A percentile compares a stretch with the other conserved stretches of the same genome.
Evolutionary conservation across 352 stramenopile species (phyloP).

Genomic region (Blastocystis hominis): DNA sequence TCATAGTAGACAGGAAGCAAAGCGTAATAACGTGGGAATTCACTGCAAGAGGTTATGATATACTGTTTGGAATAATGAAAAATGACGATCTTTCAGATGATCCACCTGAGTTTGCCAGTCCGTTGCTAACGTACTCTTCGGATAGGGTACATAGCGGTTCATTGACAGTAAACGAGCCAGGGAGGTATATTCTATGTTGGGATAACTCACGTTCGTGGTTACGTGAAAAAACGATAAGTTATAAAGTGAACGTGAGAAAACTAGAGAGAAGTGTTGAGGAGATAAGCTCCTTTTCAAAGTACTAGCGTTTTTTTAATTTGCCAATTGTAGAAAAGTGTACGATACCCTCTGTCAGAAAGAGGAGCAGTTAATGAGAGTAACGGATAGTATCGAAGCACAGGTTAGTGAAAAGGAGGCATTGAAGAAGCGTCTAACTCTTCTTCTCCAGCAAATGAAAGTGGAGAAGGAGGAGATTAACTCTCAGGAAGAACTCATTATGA

Average conservation of each 20-base stretch:
- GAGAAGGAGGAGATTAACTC: background rate
- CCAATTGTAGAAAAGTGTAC: background rate
- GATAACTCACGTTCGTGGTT: constrained; percentile 18
- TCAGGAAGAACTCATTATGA: background rate
- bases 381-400: too few relatives aligned
- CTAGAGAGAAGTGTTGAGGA: background rate
- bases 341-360: background rate
- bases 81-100: background rate
- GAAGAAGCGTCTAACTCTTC: too few relatives aligned
- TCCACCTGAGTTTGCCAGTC: background rate
- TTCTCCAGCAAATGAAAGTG: background rate
- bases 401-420: too few relatives aligned
- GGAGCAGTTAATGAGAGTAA: too few relatives aligned
- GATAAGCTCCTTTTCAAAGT: background rate
- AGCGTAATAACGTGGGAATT: background rate
- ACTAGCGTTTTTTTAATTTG: background rate
- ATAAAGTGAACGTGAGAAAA: background rate
- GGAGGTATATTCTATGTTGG: background rate
- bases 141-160: background rate
- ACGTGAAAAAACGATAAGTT: background rate
- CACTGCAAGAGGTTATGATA: background rate
- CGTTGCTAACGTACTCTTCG: background rate
- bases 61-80: constrained; percentile 27
- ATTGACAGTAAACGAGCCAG: background rate
- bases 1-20: background rate